Conservation (phyloP, 352 stramenopile genomes). For the Phytophthora kernoviae region DNA sequence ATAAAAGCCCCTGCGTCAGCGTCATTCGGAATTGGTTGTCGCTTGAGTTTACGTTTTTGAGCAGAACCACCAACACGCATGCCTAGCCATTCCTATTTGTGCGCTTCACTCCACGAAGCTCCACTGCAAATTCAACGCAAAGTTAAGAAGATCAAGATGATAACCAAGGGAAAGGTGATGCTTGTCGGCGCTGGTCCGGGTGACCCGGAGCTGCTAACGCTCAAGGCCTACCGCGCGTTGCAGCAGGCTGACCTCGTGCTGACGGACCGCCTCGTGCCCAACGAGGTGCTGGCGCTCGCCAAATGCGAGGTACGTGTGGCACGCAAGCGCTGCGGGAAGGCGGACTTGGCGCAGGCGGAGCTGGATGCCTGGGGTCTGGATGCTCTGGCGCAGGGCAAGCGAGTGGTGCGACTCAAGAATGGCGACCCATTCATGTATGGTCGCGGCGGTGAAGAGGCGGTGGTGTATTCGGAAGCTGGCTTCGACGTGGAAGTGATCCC, state of each 20-base stretch:
- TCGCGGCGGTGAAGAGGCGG: conserved; percentile 93
- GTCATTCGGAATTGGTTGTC: conserved; percentile 18
- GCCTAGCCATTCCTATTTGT: conserved; percentile 24
- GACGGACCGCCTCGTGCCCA: conserved; percentile 92
- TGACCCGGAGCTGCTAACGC: conserved; percentile 94
- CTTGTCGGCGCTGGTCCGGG: conserved; percentile 93
- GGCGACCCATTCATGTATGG: conserved; percentile 98
- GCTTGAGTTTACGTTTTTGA: conserved; percentile 20
- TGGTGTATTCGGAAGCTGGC: conserved; percentile 74
- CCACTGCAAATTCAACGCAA: too few relatives aligned
- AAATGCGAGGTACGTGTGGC: conserved; percentile 91
- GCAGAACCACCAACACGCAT: background rate
- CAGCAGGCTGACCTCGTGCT: conserved; percentile 92
- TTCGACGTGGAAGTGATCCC: conserved; percentile 89
- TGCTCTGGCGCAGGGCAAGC: conserved; percentile 83
- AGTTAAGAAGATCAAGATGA: conserved; percentile 3
- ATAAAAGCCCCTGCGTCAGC: background rate
- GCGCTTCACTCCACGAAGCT: background rate
- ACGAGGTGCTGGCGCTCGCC: conserved; percentile 91
- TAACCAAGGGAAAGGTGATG: conserved; percentile 60
- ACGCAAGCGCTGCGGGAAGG: conserved; percentile 94
- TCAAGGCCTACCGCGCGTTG: conserved; percentile 90
- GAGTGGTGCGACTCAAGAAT: conserved; percentile 97
- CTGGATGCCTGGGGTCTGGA: conserved; percentile 95
- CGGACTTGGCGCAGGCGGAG: conserved; percentile 92